Percentiles rank a stretch among this genome's conserved stretches.
Evolutionary conservation across 345 rosid genomes (phyloP).

Genomic region (Gossypioides kirkii): DNA sequence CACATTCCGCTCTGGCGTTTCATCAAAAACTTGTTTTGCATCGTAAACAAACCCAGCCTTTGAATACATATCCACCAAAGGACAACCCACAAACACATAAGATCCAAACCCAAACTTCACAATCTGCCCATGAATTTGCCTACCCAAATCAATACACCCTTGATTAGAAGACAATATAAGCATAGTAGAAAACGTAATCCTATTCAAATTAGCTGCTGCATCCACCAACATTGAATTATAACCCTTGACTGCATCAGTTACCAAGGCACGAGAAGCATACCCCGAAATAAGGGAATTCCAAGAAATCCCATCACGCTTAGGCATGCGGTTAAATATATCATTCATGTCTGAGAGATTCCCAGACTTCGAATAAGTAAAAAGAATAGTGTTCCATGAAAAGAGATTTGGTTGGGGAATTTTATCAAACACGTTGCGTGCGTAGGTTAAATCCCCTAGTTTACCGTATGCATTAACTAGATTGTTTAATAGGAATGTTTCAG

Average conservation of each 20-base stretch:
- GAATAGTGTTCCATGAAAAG: conserved; percentile 82
- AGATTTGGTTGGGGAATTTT: conserved; percentile 48
- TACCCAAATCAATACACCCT: conserved; percentile 45
- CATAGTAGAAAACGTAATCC: conserved; percentile 77
- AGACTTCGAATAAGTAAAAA: conserved; percentile 66
- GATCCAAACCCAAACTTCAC: conserved; percentile 60
- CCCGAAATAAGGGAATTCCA: conserved; percentile 86
- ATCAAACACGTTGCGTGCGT: conserved; percentile 71
- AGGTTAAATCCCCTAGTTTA: conserved; percentile 30
- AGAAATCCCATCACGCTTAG: conserved; percentile 59
- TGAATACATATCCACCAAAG: conserved; percentile 81
- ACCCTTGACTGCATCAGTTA: conserved; percentile 45
- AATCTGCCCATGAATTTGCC: conserved; percentile 73
- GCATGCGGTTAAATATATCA: conserved; percentile 48
- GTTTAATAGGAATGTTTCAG: conserved; percentile 44
- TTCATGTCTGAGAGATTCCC: conserved; percentile 52
- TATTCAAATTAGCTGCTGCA: conserved; percentile 39
- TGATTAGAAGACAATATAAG: conserved; percentile 48
- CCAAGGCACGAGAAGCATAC: conserved; percentile 43
- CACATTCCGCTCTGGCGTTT: conserved; percentile 43
- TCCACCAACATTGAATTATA: conserved; percentile 66
- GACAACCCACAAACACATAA: conserved; percentile 58
- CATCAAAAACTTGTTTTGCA: conserved; percentile 57
- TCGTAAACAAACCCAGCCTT: conserved; percentile 53
- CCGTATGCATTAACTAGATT: conserved; percentile 43